Conservation (phyloP, 805 yeast genomes). For the Isabelozyma rhagii region DNA sequence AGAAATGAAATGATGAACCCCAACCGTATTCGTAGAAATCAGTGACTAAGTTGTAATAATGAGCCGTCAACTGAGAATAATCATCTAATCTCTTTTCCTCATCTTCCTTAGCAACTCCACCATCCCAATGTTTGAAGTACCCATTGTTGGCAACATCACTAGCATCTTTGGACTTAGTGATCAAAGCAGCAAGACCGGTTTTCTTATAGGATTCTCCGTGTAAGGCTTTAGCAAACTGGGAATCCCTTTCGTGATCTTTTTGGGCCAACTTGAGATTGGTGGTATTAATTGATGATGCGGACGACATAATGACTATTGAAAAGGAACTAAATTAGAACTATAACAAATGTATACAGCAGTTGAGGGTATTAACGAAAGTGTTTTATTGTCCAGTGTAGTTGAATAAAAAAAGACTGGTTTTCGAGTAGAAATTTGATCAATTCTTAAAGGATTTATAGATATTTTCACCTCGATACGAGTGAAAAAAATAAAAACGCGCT, state of each 20-base stretch:
- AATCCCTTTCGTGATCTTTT: conserved; percentile 58
- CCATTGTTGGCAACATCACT: conserved; percentile 82
- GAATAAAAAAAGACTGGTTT: neutral
- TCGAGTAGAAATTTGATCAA: too few species aligned
- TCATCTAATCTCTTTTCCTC: conserved; percentile 74
- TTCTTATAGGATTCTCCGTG: conserved; percentile 75
- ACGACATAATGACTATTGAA: neutral
- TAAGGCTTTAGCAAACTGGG: conserved; percentile 75
- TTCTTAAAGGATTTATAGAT: neutral
- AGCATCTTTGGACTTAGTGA: conserved; percentile 71
- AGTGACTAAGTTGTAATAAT: conserved; percentile 94
- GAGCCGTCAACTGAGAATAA: conserved; percentile 88
- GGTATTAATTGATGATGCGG: neutral
- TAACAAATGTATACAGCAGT: neutral
- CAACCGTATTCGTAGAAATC: conserved; percentile 99
- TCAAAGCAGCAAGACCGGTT: conserved; percentile 73
- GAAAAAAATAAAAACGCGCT: neutral
- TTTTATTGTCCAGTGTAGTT: neutral
- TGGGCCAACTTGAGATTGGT: conserved; percentile 31
- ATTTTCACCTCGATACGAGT: neutral
- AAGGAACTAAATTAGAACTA: neutral
- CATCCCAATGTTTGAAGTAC: conserved; percentile 97
- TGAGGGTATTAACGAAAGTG: neutral
- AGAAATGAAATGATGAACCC: conserved; percentile 98
- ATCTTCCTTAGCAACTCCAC: conserved; percentile 71